Percentiles rank a stretch among this genome's conserved stretches.
Conservation (phyloP, 768 basidiomycete genomes). For the Rhodosporidiobolus odoratus region DNA sequence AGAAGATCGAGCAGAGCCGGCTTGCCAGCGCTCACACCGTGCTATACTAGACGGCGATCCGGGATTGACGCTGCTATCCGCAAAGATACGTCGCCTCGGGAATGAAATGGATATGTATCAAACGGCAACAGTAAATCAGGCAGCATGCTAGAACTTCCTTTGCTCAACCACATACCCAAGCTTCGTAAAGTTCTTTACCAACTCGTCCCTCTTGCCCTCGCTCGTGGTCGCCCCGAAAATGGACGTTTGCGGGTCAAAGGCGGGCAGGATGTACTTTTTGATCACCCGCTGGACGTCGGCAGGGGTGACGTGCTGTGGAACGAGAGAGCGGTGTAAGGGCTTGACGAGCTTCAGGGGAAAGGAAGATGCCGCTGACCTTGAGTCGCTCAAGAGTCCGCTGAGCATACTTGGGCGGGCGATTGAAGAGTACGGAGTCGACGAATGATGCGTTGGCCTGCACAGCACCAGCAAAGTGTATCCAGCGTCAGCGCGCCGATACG, state of each 20-base stretch:
- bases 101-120: no score
- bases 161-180: conserved; percentile 71
- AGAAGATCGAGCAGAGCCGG: no score
- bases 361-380: conserved; percentile 46
- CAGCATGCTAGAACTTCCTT: not conserved
- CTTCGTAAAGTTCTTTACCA: conserved; percentile 60
- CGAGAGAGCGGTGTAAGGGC: not conserved
- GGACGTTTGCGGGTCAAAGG: conserved; percentile 70
- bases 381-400: conserved; percentile 66
- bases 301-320: conserved; percentile 59
- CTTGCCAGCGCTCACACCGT: no score
- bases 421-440: conserved; percentile 78
- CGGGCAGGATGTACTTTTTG: conserved; percentile 67
- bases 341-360: no score
- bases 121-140: no score
- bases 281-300: conserved; percentile 68
- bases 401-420: conserved; percentile 65
- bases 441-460: conserved; percentile 71
- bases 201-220: conserved; percentile 66
- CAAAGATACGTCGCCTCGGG: no score
- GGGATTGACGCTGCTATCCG: no score
- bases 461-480: not conserved
- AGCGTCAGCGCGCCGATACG: not conserved
- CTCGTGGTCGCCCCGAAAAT: conserved; percentile 75
- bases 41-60: no score